A percentile compares a stretch with the other conserved stretches of the same genome.
These are phyloP conservation scores for Macadamia integrifolia DNA, from an alignment of 164 flowering plant species.

Conservation along the genomic window DNA sequence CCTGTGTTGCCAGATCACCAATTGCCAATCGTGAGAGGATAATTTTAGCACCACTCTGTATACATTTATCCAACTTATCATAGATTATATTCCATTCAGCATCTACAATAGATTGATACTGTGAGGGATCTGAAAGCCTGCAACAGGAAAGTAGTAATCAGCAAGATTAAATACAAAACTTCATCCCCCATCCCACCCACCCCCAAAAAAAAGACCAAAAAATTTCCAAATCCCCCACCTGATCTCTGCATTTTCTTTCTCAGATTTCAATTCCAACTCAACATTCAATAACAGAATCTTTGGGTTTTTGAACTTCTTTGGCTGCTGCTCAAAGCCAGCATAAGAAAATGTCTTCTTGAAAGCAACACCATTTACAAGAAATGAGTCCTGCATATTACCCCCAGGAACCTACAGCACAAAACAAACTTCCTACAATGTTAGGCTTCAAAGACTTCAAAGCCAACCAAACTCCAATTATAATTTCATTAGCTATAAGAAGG, in stretches of 20 bases:
- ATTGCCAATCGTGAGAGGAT: conserved; percentile 93
- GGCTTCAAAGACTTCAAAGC: background rate
- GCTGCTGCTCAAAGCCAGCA: conserved; percentile 99
- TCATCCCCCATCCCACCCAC: no score
- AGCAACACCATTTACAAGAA: conserved; percentile 94
- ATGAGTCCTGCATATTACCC: conserved; percentile 95
- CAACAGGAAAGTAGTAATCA: conserved; percentile 9
- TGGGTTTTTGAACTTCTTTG: conserved; percentile 82
- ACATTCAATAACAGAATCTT: conserved; percentile 81
- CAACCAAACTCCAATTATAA: no score
- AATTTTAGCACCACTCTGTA: conserved; percentile 87
- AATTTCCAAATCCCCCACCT: conserved; percentile 37
- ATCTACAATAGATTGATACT: conserved; percentile 98
- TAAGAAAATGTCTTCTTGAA: conserved; percentile 93
- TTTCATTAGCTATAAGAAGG: no score
- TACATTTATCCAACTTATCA: conserved; percentile 97
- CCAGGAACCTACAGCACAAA: conserved; percentile 76
- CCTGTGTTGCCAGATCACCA: conserved; percentile 98
- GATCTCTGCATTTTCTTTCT: conserved; percentile 99
- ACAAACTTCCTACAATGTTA: conserved; percentile 1
- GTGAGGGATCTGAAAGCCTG: conserved; percentile 91
- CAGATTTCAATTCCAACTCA: conserved; percentile 95
- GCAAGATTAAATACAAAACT: background rate
- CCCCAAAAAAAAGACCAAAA: background rate
- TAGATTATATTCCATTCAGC: conserved; percentile 99